phyloP scores from a whole-genome alignment of 148 eudicot genomes.

The Persicaria maculosa region DNA sequence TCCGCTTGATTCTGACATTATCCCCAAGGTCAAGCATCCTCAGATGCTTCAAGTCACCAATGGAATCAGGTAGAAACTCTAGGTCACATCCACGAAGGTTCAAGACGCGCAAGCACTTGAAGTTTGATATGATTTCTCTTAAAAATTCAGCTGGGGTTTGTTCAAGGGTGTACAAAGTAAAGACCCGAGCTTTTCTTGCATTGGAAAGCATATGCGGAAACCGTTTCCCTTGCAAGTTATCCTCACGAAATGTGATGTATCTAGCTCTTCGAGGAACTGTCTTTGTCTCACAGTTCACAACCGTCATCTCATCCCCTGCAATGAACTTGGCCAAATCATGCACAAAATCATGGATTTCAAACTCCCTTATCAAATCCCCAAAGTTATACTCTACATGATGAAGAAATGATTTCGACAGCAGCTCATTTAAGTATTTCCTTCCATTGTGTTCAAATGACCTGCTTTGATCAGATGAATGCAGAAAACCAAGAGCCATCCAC shows the following conservation, averaged over 20 bases:
- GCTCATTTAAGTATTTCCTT: conserved; percentile 5
- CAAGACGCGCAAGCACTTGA: conserved; percentile 4
- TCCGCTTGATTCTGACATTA: conserved; percentile 9
- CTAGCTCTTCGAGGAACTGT: conserved; percentile 6
- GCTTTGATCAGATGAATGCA: background rate
- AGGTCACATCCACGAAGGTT: conserved; percentile 7
- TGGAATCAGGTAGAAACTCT: background rate
- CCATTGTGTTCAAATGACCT: background rate
- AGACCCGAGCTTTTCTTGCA: conserved; percentile 2
- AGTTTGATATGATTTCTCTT: conserved; percentile 11
- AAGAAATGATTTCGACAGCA: conserved; percentile 12
- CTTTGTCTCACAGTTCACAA: background rate
- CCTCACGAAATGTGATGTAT: conserved; percentile 1
- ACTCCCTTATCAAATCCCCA: conserved; percentile 9
- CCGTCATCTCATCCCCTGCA: conserved; percentile 9
- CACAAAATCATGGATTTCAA: conserved; percentile 19
- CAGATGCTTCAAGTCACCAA: conserved; percentile 8
- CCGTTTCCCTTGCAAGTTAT: background rate
- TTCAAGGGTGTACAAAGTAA: conserved; percentile 1
- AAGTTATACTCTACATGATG: conserved; percentile 6
- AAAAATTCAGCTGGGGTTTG: background rate
- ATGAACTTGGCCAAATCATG: conserved; percentile 9
- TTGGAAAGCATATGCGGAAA: background rate
- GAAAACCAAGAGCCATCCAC: conserved; percentile 18
- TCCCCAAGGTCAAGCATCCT: conserved; percentile 10